A percentile compares a stretch with the other conserved stretches of the same genome.
These are phyloP conservation scores for Plenodomus lindquistii DNA, from an alignment of 2,329 filamentous ascomycete genomes.

Conservation along the genomic window DNA sequence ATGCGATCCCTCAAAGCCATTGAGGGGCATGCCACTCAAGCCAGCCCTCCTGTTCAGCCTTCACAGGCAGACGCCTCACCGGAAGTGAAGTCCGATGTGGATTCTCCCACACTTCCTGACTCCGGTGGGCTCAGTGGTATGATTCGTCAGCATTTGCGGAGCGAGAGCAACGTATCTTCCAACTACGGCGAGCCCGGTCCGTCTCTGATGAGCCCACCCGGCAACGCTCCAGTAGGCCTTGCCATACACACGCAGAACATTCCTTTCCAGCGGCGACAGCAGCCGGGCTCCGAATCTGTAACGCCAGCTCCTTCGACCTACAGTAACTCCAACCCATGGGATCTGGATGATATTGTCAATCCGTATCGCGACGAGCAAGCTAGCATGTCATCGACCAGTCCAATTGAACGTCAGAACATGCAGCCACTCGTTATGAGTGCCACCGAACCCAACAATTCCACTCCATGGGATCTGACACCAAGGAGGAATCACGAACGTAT, in stretches of 20 bases:
- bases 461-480: slow-evolving; percentile 55
- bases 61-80: slow-evolving; percentile 12
- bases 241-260: slow-evolving; percentile 40
- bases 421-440: slow-evolving; percentile 13
- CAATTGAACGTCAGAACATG: slow-evolving; percentile 30
- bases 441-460: slow-evolving; percentile 13
- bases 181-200: slow-evolving; percentile 58
- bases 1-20: slow-evolving; percentile 39
- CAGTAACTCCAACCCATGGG: slow-evolving; percentile 59
- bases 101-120: slow-evolving; percentile 78
- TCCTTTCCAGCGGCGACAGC: slow-evolving; percentile 32
- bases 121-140: slow-evolving; percentile 73
- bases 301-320: slow-evolving; percentile 53
- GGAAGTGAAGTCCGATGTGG: slow-evolving; percentile 45
- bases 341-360: slow-evolving; percentile 56
- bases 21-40: slow-evolving; percentile 14
- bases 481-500: slow-evolving; percentile 52
- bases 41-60: slow-evolving; percentile 3
- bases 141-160: slow-evolving; percentile 81
- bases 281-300: slow-evolving; percentile 39
- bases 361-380: slow-evolving; percentile 42
- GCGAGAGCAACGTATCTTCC: slow-evolving; percentile 80
- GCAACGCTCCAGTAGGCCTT: slow-evolving; percentile 33
- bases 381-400: slow-evolving; percentile 42
- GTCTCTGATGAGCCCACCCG: slow-evolving; percentile 51